A percentile compares a stretch with the other conserved stretches of the same genome.
phyloP scores from a whole-genome alignment of 2,329 filamentous ascomycete species.

The Pseudogymnoascus sp. region DNA sequence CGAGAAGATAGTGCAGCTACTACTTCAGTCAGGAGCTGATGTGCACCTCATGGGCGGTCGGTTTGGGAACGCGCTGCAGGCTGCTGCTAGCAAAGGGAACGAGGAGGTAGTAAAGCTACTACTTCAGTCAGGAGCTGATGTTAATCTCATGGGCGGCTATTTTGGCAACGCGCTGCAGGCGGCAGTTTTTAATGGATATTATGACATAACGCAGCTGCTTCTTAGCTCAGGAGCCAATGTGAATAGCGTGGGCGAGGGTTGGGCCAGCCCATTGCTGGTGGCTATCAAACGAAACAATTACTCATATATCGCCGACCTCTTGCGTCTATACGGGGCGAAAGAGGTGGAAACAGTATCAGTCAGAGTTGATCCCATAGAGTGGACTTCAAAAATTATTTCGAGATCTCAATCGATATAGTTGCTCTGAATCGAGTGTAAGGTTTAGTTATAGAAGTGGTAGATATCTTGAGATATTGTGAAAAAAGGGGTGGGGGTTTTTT shows the following conservation, averaged over 20 bases:
- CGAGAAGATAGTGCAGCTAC: conserved; percentile 12
- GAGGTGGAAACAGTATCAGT: not conserved
- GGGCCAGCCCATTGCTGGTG: not conserved
- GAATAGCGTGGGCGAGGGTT: not conserved
- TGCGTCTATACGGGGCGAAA: not conserved
- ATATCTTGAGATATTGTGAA: too few species aligned
- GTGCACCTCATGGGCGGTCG: conserved; percentile 4
- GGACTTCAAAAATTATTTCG: not conserved
- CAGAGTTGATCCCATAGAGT: not conserved
- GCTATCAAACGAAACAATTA: not conserved
- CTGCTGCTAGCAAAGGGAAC: conserved; percentile 2
- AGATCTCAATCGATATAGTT: too few species aligned
- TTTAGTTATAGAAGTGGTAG: too few species aligned
- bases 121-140: conserved; percentile 14
- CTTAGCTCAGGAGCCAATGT: conserved; percentile 10
- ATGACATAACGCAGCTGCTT: conserved; percentile 12
- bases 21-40: conserved; percentile 13
- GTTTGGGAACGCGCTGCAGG: conserved; percentile 3
- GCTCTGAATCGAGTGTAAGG: too few species aligned
- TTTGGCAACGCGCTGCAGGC: not conserved
- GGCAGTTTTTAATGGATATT: not conserved
- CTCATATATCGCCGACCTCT: not conserved
- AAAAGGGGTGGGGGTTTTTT: too few species aligned
- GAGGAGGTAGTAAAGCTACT: conserved; percentile 9
- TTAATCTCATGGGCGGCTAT: conserved; percentile 15